Evolutionary conservation across 1,284 basidiomycete genomes (phyloP).

Genomic region (Termitomyces sp.): DNA sequence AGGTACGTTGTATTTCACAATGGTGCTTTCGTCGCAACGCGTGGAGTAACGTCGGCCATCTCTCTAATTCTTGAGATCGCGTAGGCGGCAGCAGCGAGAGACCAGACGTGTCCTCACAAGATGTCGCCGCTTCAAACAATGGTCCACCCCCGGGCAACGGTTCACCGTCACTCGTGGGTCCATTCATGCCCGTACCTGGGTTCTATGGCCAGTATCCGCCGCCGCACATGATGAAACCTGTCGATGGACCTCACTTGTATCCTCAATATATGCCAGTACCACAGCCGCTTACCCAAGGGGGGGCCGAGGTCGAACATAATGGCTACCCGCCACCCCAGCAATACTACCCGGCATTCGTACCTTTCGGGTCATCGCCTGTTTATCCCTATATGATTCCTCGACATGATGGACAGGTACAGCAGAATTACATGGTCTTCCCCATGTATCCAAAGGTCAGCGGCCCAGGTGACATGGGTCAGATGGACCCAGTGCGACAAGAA

Average conservation of each 20-base stretch:
- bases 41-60: conserved; percentile 20
- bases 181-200: conserved; percentile 31
- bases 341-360: conserved; percentile 49
- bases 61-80: conserved; percentile 42
- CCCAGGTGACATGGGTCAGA: conserved; percentile 20
- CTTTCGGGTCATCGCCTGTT: conserved; percentile 37
- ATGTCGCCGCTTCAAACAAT: conserved; percentile 38
- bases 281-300: conserved; percentile 32
- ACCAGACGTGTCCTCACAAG: conserved; percentile 40
- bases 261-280: conserved; percentile 44
- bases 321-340: conserved; percentile 36
- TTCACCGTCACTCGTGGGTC: conserved; percentile 36
- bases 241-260: conserved; percentile 42
- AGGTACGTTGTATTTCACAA: conserved; percentile 43
- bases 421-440: conserved; percentile 28
- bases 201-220: conserved; percentile 45
- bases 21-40: conserved; percentile 17
- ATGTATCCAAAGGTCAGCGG: conserved; percentile 25
- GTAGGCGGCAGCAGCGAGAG: conserved; percentile 51
- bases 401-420: conserved; percentile 25
- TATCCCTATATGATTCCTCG: conserved; percentile 46
- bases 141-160: conserved; percentile 35
- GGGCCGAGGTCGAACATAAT: conserved; percentile 42
- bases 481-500: conserved; percentile 14
- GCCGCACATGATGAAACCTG: conserved; percentile 43